Evolutionary conservation across 345 rosid species (phyloP), one percentile per base, ranked within the genome.

Genomic region (Triadica sebifera): DNA sequence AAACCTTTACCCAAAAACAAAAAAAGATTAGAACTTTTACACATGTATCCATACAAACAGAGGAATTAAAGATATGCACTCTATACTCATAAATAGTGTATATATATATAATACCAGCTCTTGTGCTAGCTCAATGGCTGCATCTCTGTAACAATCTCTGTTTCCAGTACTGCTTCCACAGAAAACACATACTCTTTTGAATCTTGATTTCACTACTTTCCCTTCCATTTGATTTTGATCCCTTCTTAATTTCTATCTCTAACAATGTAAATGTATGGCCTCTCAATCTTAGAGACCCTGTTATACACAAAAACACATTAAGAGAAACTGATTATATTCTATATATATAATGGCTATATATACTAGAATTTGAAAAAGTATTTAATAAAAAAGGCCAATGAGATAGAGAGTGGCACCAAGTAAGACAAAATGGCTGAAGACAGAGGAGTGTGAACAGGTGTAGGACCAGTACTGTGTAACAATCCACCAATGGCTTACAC

Each of bases 11-110:
- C 51, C 7, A 57, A 34, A 4, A 12, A 74, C 0, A 47, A 12
- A 6, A n/a, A 7, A 76, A 94, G 97, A 77, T 89, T 89, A 81
- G 91, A 65, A 74, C 89, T 87, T 74, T 83, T 94, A 25, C 34
- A 29, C 34, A 29, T 73, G 83, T 64, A 94, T 89, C 98, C 92
- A 62, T 51, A 55, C 12, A 15, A 8, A 56, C 0, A n/a, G n/a
- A 29, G 34, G 34, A 29, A 29, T 29, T 29, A 29, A 29, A 29
- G 34, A 2, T 29, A 29, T 29, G 2, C 34, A 29, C 2, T 29
- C n/a, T 6, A 11, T 22, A 7, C 47, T 25, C 34, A 29, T 29
- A 29, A 29, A 29, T 29, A 29, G 34, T 29, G 16, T 17, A 2
- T 3, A 24, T 29, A 29, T 29, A 29, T 29, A 29, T n/a, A n/a